These are phyloP conservation scores for Aurinia saxatilis DNA, from an alignment of 345 rosid genomes.

Conservation along the genomic window DNA sequence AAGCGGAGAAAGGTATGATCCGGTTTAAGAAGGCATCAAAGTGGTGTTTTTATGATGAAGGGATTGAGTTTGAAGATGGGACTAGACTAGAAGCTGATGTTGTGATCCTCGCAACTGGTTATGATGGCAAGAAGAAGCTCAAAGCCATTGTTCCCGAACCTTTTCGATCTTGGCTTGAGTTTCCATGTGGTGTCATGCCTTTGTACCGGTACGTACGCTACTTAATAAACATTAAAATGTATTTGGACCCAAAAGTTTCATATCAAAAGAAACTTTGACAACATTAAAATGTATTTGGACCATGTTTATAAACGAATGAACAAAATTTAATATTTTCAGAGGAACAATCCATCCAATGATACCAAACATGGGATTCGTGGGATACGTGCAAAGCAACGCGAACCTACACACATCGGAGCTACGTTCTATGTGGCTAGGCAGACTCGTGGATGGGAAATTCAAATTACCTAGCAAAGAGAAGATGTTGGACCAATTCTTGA, in stretches of 20 bases:
- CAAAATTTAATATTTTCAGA: conserved; percentile 27
- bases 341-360: conserved; percentile 77
- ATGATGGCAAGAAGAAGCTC: conserved; percentile 76
- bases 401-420: conserved; percentile 81
- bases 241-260: too few relatives aligned
- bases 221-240: not conserved
- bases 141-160: conserved; percentile 71
- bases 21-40: conserved; percentile 55
- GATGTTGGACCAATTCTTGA: conserved; percentile 47
- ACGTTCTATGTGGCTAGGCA: conserved; percentile 62
- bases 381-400: conserved; percentile 69
- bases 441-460: conserved; percentile 46
- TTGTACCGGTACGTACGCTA: conserved; percentile 46
- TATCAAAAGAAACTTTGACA: too few relatives aligned
- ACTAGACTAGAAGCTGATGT: conserved; percentile 62
- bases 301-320: too few relatives aligned
- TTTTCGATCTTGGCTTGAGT: conserved; percentile 47
- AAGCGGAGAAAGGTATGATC: conserved; percentile 78
- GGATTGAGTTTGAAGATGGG: conserved; percentile 63
- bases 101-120: conserved; percentile 79
- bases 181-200: conserved; percentile 60
- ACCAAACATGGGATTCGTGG: conserved; percentile 75
- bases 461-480: conserved; percentile 60
- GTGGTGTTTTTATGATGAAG: conserved; percentile 70
- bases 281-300: not conserved